These are phyloP conservation scores for Colletotrichum incanum DNA, from an alignment of 2,329 filamentous ascomycete species.

Conservation along the genomic window DNA sequence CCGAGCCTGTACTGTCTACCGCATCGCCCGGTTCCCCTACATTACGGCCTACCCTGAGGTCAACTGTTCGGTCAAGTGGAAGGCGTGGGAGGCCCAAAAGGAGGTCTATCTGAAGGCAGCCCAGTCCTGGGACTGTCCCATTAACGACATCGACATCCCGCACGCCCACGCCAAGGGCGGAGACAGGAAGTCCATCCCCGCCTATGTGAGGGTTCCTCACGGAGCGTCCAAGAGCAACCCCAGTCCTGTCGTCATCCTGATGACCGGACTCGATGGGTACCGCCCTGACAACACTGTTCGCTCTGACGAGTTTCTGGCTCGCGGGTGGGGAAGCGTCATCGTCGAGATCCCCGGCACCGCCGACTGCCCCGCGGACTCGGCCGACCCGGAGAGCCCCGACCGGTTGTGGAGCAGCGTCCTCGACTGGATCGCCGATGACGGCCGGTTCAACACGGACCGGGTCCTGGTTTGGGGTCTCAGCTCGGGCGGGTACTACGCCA, in stretches of 20 bases:
- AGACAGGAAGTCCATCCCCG: conserved; percentile 72
- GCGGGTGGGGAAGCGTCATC: conserved; percentile 76
- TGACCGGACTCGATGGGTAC: conserved; percentile 76
- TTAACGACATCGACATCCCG: conserved; percentile 74
- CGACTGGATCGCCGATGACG: conserved; percentile 68
- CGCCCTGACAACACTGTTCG: conserved; percentile 74
- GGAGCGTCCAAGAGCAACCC: conserved; percentile 13
- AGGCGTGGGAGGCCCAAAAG: conserved; percentile 78
- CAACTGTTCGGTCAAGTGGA: conserved; percentile 66
- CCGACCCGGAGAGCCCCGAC: conserved; percentile 73
- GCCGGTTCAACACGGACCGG: conserved; percentile 69
- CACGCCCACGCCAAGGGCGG: conserved; percentile 65
- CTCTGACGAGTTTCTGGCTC: conserved; percentile 72
- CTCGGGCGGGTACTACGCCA: conserved; percentile 78
- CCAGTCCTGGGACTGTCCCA: conserved; percentile 68
- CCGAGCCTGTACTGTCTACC: conserved; percentile 80
- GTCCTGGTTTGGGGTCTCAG: conserved; percentile 77
- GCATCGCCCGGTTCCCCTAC: conserved; percentile 81
- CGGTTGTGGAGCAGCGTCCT: conserved; percentile 75
- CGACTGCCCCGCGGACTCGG: conserved; percentile 76
- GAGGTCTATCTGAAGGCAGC: conserved; percentile 72
- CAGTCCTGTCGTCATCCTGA: conserved; percentile 68
- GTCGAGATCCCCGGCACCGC: conserved; percentile 68
- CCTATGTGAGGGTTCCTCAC: conserved; percentile 75
- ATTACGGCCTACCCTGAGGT: conserved; percentile 58